A percentile compares a stretch with the other conserved stretches of the same genome.
These are phyloP conservation scores for Clohesyomyces aquaticus DNA, from an alignment of 495 filamentous ascomycete genomes.

Conservation along the genomic window DNA sequence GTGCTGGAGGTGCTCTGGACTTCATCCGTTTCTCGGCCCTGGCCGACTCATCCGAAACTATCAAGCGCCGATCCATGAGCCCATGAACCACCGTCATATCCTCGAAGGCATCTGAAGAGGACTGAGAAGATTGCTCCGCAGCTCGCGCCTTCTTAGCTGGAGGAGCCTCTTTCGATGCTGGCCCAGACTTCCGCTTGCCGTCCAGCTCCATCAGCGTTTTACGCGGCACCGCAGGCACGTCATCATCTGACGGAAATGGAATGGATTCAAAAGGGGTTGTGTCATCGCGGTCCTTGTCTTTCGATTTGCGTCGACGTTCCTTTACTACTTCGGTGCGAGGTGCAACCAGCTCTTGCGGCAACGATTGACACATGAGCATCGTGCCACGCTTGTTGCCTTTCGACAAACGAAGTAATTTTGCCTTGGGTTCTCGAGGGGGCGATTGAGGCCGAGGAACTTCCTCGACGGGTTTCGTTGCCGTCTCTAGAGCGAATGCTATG, in stretches of 20 bases:
- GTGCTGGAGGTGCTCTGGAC: slow-evolving; percentile 1
- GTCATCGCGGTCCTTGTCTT: not conserved
- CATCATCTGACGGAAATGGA: slow-evolving; percentile 14
- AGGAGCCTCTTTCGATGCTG: slow-evolving; percentile 6
- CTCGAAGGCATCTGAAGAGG: slow-evolving; percentile 23
- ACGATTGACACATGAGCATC: slow-evolving; percentile 27
- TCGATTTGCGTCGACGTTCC: slow-evolving; percentile 9
- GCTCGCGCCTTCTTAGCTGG: slow-evolving; percentile 9
- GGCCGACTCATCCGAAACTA: not conserved
- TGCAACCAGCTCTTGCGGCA: slow-evolving; percentile 3
- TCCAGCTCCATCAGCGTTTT: not conserved
- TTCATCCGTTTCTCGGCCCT: not conserved
- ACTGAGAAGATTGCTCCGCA: slow-evolving; percentile 5
- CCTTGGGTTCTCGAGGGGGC: slow-evolving; percentile 27
- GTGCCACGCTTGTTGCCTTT: slow-evolving; percentile 17
- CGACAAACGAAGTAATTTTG: slow-evolving; percentile 35
- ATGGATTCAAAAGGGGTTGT: not conserved
- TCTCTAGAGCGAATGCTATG: slow-evolving; percentile 7
- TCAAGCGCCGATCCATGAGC: slow-evolving; percentile 33
- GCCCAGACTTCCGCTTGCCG: not conserved
- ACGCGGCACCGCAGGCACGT: not conserved
- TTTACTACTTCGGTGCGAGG: not conserved
- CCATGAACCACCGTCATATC: slow-evolving; percentile 33
- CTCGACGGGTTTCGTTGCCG: not conserved
- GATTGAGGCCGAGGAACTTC: slow-evolving; percentile 4